Conservation (phyloP, 495 filamentous ascomycete genomes). For the Lophium mytilinum region DNA sequence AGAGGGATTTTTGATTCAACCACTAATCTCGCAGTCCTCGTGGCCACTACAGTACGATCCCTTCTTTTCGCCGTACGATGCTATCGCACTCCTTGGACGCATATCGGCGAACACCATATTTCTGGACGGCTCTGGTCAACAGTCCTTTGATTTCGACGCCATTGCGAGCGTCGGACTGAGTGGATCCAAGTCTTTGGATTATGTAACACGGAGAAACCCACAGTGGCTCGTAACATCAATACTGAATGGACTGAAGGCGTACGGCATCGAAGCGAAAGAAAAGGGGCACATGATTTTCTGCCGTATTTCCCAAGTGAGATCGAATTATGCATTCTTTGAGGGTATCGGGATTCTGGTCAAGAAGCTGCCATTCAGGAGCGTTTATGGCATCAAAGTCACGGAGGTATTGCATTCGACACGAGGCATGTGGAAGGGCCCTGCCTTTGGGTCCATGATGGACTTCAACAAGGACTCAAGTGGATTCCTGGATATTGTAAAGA, state of each 20-base stretch:
- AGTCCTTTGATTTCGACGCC: neutral
- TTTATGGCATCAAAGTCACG: constrained; percentile 15
- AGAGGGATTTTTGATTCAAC: neutral
- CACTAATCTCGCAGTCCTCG: neutral
- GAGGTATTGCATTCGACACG: constrained; percentile 4
- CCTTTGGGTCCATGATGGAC: neutral
- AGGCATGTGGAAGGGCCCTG: neutral
- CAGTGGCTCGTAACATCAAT: constrained; percentile 9
- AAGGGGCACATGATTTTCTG: constrained; percentile 1
- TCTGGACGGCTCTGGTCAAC: neutral
- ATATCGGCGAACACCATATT: neutral
- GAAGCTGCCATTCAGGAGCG: constrained; percentile 11
- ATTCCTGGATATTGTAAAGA: constrained; percentile 9
- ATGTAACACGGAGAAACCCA: constrained; percentile 7
- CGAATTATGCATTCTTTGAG: constrained; percentile 2
- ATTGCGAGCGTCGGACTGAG: neutral
- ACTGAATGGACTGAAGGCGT: neutral
- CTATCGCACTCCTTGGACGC: neutral
- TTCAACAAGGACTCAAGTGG: neutral
- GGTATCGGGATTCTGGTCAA: constrained; percentile 11
- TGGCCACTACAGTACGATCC: constrained; percentile 13
- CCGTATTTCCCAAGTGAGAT: constrained; percentile 3
- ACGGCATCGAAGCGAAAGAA: constrained; percentile 4
- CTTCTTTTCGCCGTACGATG: constrained; percentile 5
- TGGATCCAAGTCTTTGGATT: constrained; percentile 3